Conservation (phyloP, 2,329 filamentous ascomycete genomes). For the Ophiostoma sp. region DNA sequence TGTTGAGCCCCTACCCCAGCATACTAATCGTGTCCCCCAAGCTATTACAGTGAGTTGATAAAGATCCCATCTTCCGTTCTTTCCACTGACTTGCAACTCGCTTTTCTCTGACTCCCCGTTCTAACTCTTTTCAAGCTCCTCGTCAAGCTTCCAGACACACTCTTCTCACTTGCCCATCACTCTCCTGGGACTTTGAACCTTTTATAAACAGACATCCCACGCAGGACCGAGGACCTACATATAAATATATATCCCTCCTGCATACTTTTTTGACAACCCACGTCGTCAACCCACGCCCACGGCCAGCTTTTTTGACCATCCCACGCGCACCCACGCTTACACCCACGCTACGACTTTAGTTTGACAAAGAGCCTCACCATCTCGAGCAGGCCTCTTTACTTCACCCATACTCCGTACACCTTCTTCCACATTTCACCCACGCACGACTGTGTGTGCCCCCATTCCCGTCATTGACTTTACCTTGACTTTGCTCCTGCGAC, state of each 20-base stretch:
- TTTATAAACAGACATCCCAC: constrained; percentile 26
- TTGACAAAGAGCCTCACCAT: constrained; percentile 26
- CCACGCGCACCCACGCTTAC: constrained; percentile 28
- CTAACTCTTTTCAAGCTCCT: not conserved
- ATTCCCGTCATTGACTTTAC: constrained; percentile 18
- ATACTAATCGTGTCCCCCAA: not conserved
- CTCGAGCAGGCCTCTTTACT: constrained; percentile 12
- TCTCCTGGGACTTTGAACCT: no score
- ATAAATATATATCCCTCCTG: constrained; percentile 22
- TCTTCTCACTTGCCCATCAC: not conserved
- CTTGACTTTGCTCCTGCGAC: constrained; percentile 34
- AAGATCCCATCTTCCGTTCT: constrained; percentile 23
- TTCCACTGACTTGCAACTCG: not conserved
- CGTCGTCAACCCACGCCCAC: constrained; percentile 25
- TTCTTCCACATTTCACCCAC: constrained; percentile 8
- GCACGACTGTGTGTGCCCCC: not conserved
- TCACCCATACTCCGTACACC: not conserved
- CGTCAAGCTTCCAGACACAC: not conserved
- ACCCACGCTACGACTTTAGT: constrained; percentile 27
- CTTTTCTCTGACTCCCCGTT: not conserved
- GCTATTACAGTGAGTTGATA: constrained; percentile 22
- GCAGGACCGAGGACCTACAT: constrained; percentile 13
- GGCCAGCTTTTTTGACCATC: constrained; percentile 23
- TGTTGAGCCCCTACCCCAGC: not conserved
- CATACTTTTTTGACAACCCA: constrained; percentile 21